A percentile compares a stretch with the other conserved stretches of the same genome.
These are phyloP conservation scores for Picea abies DNA, from an alignment of 83 land plant genomes.

Conservation along the genomic window DNA sequence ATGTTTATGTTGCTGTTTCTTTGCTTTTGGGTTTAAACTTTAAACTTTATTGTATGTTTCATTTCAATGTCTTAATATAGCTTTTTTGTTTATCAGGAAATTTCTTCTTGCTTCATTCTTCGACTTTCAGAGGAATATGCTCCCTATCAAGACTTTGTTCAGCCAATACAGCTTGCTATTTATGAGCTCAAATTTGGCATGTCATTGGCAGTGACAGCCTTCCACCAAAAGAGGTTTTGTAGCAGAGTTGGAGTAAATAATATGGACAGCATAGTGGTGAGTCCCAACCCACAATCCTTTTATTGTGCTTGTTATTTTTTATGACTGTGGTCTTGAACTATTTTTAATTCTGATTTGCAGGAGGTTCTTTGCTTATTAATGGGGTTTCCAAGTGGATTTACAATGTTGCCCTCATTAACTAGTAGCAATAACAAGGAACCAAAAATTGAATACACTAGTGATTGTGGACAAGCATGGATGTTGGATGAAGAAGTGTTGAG, in stretches of 20 bases:
- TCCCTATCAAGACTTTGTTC: slow-evolving; percentile 47
- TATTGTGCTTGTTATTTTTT: not conserved
- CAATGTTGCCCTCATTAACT: not conserved
- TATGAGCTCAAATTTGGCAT: slow-evolving; percentile 76
- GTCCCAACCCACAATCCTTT: not conserved
- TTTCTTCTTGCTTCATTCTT: slow-evolving; percentile 36
- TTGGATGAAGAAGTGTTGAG: slow-evolving; percentile 4
- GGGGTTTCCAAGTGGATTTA: slow-evolving; percentile 44
- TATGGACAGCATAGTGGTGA: slow-evolving; percentile 30
- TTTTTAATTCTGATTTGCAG: slow-evolving; percentile 26
- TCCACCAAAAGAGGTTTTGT: slow-evolving; percentile 21
- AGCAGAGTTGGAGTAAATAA: slow-evolving; percentile 12
- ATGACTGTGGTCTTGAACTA: not conserved
- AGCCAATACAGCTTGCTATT: slow-evolving; percentile 70
- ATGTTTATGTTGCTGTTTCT: not conserved
- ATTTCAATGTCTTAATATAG: not conserved
- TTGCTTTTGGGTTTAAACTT: too few species aligned
- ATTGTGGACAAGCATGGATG: slow-evolving; percentile 10
- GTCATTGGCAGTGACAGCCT: slow-evolving; percentile 36
- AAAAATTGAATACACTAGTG: not conserved
- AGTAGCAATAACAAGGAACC: slow-evolving; percentile 1
- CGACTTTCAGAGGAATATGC: slow-evolving; percentile 53
- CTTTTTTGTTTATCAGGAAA: slow-evolving; percentile 32
- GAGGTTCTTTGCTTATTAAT: slow-evolving; percentile 36
- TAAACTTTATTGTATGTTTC: not conserved